Evolutionary conservation across 176 grass and related monocot genomes (phyloP).

Genomic region (Tuctoria greenei): DNA sequence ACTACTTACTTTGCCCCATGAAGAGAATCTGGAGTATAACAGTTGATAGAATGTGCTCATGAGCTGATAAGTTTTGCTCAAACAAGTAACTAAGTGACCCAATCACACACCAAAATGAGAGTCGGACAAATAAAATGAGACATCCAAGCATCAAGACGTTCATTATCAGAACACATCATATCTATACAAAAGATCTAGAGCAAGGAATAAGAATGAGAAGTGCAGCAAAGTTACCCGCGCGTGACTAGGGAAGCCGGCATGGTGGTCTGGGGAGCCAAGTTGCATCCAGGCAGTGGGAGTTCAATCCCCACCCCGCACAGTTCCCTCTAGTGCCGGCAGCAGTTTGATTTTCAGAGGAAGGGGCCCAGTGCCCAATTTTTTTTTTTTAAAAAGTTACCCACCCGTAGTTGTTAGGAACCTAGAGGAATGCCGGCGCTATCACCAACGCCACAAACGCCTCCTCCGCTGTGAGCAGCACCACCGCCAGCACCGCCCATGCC

Average conservation of each 20-base stretch:
- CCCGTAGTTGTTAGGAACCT: conserved; percentile 38
- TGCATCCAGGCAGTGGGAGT: too few relatives aligned
- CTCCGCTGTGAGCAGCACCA: conserved; percentile 21
- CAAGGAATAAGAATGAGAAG: not conserved
- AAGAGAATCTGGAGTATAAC: conserved; percentile 49
- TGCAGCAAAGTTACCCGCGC: too few relatives aligned
- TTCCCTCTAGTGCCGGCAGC: too few relatives aligned
- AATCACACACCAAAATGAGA: not conserved
- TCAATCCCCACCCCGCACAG: too few relatives aligned
- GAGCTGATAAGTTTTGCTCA: not conserved
- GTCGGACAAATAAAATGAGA: too few relatives aligned
- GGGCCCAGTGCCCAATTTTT: too few relatives aligned
- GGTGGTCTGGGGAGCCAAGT: too few relatives aligned
- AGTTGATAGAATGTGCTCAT: conserved; percentile 16
- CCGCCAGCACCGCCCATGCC: conserved; percentile 17
- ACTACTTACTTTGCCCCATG: conserved; percentile 61
- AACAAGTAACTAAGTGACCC: conserved; percentile 13
- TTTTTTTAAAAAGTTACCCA: not conserved
- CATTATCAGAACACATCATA: not conserved
- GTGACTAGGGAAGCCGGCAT: too few relatives aligned
- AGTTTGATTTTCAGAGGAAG: too few relatives aligned
- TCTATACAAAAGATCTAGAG: not conserved
- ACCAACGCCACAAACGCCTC: conserved; percentile 1
- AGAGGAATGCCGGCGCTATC: conserved; percentile 59
- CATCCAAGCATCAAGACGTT: too few relatives aligned